Base-by-base conservation (phyloP, 2,329 filamentous ascomycete species). In the Periconia digitata region DNA sequence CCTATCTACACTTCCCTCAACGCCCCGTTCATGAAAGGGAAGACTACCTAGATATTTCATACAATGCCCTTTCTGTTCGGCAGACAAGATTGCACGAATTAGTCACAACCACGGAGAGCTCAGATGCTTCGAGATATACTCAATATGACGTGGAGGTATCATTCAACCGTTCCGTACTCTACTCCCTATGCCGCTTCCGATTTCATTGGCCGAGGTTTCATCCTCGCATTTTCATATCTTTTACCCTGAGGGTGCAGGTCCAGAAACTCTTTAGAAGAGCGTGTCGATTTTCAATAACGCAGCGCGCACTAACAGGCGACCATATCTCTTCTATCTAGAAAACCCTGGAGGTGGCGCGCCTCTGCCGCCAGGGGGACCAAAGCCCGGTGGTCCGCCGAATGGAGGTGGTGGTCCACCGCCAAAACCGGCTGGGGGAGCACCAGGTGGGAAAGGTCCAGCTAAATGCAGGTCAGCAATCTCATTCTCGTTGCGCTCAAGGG, bases 361-460 rank as follows among this genome's bases (percentile, higher is more conserved):
- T 34, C 59, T 56, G 24, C 63, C 60, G 3, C 59, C 59, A 24
- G 59, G 59, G 8, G 58, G 58, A 18, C 53, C 27, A 22, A 42
- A 42, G 13, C 15, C 12, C 18, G 44, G 44, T 12, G 37, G 24
- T 20, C 43, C 48, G 6, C 48, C 48, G 20, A 46, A 50, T n/a
- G n/a, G n/a, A 34, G 48, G 48, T 15, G 47, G 47, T 22, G 27
- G 27, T 10, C 38, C 55, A 46, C 55, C 60, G n/a, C 46, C 54
- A 39, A 66, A 65, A 13, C 59, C 60, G 45, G 58, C 76, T 35
- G 87, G 86, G 42, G 77, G 77, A 63, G 75, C 77, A 43, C 69
- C 70, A 54, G 56, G 79, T 78, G 81, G 63, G 47, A 70, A 71
- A 1, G n/a, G n/a, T n/a, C 67, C 60, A 53, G 61, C 64, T 60